Percentiles rank a stretch among this genome's conserved stretches.
Conservation (phyloP, 768 basidiomycete genomes). For the Amanita inopinata region DNA sequence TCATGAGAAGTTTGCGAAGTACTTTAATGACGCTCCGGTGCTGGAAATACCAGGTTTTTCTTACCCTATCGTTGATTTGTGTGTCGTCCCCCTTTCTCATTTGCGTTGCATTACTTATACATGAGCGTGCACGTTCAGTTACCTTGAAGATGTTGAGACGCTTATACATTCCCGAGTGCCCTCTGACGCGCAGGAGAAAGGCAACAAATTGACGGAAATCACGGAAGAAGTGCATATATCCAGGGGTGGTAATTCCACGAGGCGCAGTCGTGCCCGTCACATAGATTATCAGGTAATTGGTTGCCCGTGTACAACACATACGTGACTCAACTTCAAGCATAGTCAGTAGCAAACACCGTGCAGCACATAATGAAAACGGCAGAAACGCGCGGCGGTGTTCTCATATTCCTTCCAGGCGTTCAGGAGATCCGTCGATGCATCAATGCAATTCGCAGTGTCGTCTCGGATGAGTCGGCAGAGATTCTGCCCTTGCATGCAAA, state of each 20-base stretch:
- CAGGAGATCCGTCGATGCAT: conserved; percentile 80
- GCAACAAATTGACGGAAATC: background rate
- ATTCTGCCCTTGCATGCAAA: conserved; percentile 86
- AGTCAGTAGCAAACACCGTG: conserved; percentile 63
- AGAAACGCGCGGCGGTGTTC: conserved; percentile 50
- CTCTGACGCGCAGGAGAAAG: background rate
- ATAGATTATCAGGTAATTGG: conserved; percentile 61
- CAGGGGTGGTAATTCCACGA: background rate
- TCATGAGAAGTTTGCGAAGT: conserved; percentile 72
- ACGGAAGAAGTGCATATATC: background rate
- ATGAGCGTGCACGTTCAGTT: conserved; percentile 38
- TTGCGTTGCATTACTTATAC: background rate
- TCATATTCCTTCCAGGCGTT: conserved; percentile 88
- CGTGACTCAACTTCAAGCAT: conserved; percentile 7
- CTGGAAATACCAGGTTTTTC: conserved; percentile 79
- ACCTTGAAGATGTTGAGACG: conserved; percentile 73
- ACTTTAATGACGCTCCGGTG: conserved; percentile 75
- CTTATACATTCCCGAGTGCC: conserved; percentile 41
- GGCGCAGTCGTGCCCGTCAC: background rate
- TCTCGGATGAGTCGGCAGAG: conserved; percentile 28
- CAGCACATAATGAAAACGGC: conserved; percentile 46
- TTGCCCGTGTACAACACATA: background rate
- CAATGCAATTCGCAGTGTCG: conserved; percentile 36
- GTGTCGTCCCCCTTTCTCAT: conserved; percentile 16
- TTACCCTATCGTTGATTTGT: conserved; percentile 71